Conservation (phyloP, 2,329 filamentous ascomycete genomes). For the Ascochyta koolunga region DNA sequence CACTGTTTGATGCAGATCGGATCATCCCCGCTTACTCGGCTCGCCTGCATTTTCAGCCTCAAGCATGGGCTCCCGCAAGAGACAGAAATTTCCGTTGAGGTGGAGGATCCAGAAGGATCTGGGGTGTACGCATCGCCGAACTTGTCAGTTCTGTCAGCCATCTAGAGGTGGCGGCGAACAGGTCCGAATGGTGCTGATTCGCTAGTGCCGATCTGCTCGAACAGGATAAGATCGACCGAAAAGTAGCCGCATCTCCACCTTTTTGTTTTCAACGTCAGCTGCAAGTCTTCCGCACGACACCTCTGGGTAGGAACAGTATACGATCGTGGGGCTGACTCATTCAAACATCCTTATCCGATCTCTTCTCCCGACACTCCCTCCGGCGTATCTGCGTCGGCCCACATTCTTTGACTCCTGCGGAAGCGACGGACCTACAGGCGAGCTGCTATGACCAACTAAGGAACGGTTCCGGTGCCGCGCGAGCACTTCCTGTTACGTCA, state of each 20-base stretch:
- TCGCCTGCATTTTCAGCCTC: neutral
- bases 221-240: conserved; percentile 20
- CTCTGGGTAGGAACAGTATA: conserved; percentile 12
- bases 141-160: conserved; percentile 5
- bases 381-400: conserved; percentile 14
- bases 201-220: conserved; percentile 3
- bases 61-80: neutral
- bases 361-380: conserved; percentile 15
- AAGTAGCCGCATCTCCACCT: conserved; percentile 39
- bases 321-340: conserved; percentile 12
- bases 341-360: conserved; percentile 7
- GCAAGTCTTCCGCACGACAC: conserved; percentile 27
- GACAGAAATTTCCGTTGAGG: conserved; percentile 7
- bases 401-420: conserved; percentile 7
- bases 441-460: conserved; percentile 31
- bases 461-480: conserved; percentile 22
- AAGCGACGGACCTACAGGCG: conserved; percentile 11
- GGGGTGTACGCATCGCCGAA: conserved; percentile 5
- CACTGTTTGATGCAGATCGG: conserved; percentile 1
- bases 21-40: neutral
- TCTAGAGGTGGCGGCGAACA: neutral
- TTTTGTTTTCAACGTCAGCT: conserved; percentile 34
- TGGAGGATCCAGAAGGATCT: conserved; percentile 11
- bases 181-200: conserved; percentile 5
- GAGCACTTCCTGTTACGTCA: conserved; percentile 22